Percentiles rank a stretch among this genome's conserved stretches.
phyloP scores from a whole-genome alignment of 2,329 filamentous ascomycete species.

The Botrytis squamosa region DNA sequence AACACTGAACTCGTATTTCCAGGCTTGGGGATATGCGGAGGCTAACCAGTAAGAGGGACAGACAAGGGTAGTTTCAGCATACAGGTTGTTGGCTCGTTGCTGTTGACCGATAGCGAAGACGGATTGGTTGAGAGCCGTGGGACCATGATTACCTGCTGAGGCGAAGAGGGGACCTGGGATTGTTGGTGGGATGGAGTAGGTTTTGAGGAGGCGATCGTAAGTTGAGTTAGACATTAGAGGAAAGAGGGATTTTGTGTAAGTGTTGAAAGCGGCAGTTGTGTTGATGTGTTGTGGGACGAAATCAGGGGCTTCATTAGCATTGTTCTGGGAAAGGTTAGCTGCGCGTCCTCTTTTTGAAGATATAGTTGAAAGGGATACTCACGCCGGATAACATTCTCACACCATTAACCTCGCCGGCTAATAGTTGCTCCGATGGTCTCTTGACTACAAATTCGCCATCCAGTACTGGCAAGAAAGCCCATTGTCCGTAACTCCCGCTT shows the following conservation, averaged over 20 bases:
- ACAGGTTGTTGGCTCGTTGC: constrained; percentile 44
- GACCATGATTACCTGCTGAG: constrained; percentile 39
- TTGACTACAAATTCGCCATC: constrained; percentile 40
- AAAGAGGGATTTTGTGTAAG: constrained; percentile 44
- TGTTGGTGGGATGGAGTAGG: constrained; percentile 32
- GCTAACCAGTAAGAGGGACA: constrained; percentile 54
- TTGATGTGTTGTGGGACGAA: constrained; percentile 48
- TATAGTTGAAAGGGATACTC: background rate
- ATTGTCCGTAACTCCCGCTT: constrained; percentile 31
- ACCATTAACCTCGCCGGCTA: constrained; percentile 38
- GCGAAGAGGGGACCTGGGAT: constrained; percentile 32
- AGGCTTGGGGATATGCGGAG: constrained; percentile 43
- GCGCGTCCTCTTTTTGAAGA: background rate
- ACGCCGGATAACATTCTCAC: constrained; percentile 29
- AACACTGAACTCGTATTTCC: constrained; percentile 47
- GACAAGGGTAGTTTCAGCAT: constrained; percentile 49
- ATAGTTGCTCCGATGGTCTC: constrained; percentile 38
- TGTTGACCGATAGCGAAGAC: constrained; percentile 49
- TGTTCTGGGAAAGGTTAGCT: constrained; percentile 39
- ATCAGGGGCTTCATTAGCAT: constrained; percentile 50
- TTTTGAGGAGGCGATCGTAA: constrained; percentile 34
- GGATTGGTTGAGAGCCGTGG: constrained; percentile 46
- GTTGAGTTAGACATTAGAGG: constrained; percentile 44
- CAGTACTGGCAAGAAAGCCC: constrained; percentile 42
- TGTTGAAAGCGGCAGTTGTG: constrained; percentile 43